phyloP scores from a whole-genome alignment of 495 filamentous ascomycete genomes.

The Darksidea phi region DNA sequence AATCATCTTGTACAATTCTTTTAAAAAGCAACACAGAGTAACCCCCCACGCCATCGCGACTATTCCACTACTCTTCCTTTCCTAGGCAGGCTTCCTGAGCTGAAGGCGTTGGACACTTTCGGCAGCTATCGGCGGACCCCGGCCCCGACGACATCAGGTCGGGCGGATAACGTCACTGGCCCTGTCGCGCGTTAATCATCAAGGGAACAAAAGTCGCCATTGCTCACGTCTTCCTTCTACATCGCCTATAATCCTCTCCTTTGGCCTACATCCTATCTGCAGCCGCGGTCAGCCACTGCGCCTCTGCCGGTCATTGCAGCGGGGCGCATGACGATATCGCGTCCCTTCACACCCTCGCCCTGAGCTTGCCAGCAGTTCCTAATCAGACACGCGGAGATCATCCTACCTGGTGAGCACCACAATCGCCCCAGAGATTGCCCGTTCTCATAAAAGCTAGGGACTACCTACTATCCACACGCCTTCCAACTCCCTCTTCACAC shows the following conservation, averaged over 20 bases:
- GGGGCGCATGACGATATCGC: constrained; percentile 30
- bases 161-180: neutral
- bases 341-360: constrained; percentile 5
- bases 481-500: neutral
- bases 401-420: constrained; percentile 11
- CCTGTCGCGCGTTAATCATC: neutral
- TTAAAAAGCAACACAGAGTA: neutral
- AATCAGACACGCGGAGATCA: neutral
- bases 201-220: neutral
- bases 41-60: neutral
- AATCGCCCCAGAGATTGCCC: neutral
- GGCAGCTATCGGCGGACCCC: neutral
- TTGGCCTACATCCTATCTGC: constrained; percentile 12
- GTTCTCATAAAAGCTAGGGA: neutral
- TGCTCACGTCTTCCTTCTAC: neutral
- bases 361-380: constrained; percentile 8
- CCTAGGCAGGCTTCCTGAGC: neutral
- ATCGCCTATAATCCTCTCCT: constrained; percentile 1
- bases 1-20: constrained; percentile 2
- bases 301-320: constrained; percentile 11
- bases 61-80: neutral
- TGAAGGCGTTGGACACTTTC: neutral
- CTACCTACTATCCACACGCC: neutral
- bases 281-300: constrained; percentile 14
- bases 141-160: neutral